Base-by-base conservation (phyloP, 495 filamentous ascomycete genomes). In the Emericellopsis terricola region DNA sequence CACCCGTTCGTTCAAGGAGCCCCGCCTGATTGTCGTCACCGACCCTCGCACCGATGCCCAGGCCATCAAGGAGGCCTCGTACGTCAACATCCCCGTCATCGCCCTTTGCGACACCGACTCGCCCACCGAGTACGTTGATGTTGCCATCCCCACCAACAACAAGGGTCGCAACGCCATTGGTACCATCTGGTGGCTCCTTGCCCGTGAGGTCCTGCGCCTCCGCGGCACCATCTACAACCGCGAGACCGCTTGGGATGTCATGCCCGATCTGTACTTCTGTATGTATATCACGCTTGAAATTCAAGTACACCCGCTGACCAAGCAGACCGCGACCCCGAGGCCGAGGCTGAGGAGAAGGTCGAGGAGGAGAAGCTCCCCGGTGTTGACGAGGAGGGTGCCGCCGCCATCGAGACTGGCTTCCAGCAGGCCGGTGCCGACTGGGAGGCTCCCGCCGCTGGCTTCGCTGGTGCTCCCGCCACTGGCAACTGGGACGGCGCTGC, bases 91-190 rank as follows among this genome's bases (percentile, higher is more conserved):
- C 62, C 89, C 89, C 52, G 89, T 97, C 60, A 92, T 97, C 50
- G 89, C 81, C 52, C 82, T 97, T 45, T 93, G 84, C 71, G 89
- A 97, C 63, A 92, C 86, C 56, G 89, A 97, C 73, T 96, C 91
- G 40, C 89, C 89, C 46, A 96, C 91, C 63, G 87, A 96, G 64
- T 96, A 84, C 69, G 89, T 97, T 57, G 89, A 97, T 54, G 80
- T 97, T 62, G 89, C 89, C 60, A 97, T 97, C 65, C 89, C 89
- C 46, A 94, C 89, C 65, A 97, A 97, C 80, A 97, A 97, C 79
- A 97, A 97, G 79, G 85, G 82, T 65, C 87, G 89, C 54, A 86
- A 94, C 66, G 76, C 91, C 57, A 96, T 97, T 47, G 89, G 89
- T 66, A 71, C 89, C 44, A 62, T 97, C 70, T 97, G 89, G 89